These are phyloP conservation scores for Chlorella sorokiniana DNA, from an alignment of 139 green algal genomes.

Conservation along the genomic window DNA sequence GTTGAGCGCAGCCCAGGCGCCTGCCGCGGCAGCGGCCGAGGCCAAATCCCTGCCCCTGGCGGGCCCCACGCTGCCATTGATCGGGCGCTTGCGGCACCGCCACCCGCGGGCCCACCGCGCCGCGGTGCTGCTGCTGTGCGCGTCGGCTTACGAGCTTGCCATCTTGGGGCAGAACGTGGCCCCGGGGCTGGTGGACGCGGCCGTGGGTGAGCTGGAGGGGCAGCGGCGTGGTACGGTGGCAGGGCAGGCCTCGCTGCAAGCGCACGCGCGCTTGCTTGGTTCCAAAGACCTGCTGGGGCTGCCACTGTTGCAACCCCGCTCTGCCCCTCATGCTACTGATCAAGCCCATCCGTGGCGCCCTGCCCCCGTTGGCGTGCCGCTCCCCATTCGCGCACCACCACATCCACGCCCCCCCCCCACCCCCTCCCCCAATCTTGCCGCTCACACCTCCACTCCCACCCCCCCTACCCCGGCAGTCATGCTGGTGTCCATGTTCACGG, in stretches of 20 bases:
- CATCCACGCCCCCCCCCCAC: too few relatives aligned
- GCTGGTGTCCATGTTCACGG: constrained; percentile 9
- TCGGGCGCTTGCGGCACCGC: neutral
- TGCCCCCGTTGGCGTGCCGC: neutral
- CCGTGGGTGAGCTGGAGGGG: neutral
- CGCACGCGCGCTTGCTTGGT: too few relatives aligned
- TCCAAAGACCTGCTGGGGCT: too few relatives aligned
- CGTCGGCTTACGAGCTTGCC: neutral
- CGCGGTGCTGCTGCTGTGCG: neutral
- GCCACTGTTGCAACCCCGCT: too few relatives aligned
- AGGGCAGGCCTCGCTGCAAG: neutral
- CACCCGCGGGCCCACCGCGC: neutral
- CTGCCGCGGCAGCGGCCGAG: neutral
- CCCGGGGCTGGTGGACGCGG: neutral
- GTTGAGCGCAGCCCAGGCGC: neutral
- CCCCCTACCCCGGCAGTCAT: neutral
- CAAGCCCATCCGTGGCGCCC: too few relatives aligned
- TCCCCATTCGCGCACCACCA: neutral
- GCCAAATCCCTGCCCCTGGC: too few relatives aligned
- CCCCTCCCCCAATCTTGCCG: too few relatives aligned
- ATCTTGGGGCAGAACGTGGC: constrained; percentile 10
- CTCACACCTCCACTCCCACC: neutral
- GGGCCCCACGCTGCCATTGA: neutral
- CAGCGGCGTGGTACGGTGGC: neutral
- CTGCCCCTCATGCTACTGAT: too few relatives aligned